A percentile compares a stretch with the other conserved stretches of the same genome.
Evolutionary conservation across 202 grass and related monocot species (phyloP).

Genomic region (Elaeis oleifera): DNA sequence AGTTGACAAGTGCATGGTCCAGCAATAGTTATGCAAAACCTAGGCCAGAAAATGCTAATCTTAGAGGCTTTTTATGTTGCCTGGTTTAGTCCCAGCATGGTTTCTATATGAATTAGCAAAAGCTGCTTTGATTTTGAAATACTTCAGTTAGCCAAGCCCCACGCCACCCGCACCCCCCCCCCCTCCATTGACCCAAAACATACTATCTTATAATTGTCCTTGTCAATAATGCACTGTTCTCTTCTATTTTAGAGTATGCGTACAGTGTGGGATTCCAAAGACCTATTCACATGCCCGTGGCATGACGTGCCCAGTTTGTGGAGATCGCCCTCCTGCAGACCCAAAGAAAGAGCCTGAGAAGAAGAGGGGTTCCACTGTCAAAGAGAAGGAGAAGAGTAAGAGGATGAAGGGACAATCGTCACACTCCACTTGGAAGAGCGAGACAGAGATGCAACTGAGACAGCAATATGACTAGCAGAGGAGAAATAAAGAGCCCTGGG

Average conservation of each 20-base stretch:
- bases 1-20: neutral
- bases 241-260: conserved; percentile 49
- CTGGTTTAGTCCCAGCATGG: neutral
- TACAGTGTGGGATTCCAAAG: conserved; percentile 87
- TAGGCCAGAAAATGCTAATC: too few relatives aligned
- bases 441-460: conserved; percentile 82
- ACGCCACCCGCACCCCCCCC: too few relatives aligned
- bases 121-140: too few relatives aligned
- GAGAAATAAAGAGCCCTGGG: neutral
- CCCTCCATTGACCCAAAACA: too few relatives aligned
- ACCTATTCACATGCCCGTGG: conserved; percentile 67
- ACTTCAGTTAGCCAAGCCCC: too few relatives aligned
- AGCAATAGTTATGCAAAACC: too few relatives aligned
- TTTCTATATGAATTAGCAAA: neutral
- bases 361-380: conserved; percentile 59
- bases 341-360: conserved; percentile 44
- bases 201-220: too few relatives aligned
- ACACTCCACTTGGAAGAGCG: conserved; percentile 86
- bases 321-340: conserved; percentile 39
- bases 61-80: too few relatives aligned
- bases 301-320: conserved; percentile 78
- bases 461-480: conserved; percentile 74
- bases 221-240: neutral
- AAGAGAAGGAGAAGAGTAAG: conserved; percentile 94
- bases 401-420: conserved; percentile 84